Percentiles rank a stretch among this genome's conserved stretches.
phyloP scores from a whole-genome alignment of 768 basidiomycete species.

The Coprinopsis marcescibilis region DNA sequence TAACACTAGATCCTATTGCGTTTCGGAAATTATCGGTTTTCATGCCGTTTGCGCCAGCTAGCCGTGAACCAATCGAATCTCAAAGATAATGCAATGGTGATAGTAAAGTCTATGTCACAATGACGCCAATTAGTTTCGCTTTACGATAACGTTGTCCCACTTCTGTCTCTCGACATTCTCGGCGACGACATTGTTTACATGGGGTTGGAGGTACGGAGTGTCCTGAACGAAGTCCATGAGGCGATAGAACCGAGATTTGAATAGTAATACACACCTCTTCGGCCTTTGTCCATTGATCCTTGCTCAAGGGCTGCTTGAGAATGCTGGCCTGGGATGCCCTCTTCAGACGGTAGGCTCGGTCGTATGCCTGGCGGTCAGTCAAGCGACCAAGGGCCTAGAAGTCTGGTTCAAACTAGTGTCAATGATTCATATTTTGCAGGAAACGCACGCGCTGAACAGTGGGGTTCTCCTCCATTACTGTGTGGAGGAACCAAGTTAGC shows the following conservation, averaged over 20 bases:
- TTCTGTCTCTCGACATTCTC: constrained; percentile 72
- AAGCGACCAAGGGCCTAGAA: constrained; percentile 78
- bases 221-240: constrained; percentile 49
- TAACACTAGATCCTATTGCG: background rate
- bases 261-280: constrained; percentile 52
- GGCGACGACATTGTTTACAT: constrained; percentile 62
- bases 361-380: constrained; percentile 74
- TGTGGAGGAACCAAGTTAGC: constrained; percentile 18
- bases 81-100: background rate
- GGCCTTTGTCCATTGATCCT: constrained; percentile 71
- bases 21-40: too few species aligned
- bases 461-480: constrained; percentile 71
- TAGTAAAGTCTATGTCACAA: background rate
- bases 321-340: constrained; percentile 75
- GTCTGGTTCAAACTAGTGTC: background rate
- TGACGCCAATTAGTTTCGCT: constrained; percentile 46
- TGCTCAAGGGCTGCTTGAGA: constrained; percentile 73
- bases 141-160: constrained; percentile 78
- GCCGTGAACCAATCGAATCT: too few species aligned
- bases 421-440: background rate
- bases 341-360: constrained; percentile 87
- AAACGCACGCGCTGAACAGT: constrained; percentile 66
- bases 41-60: too few species aligned
- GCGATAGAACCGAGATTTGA: background rate
- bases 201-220: constrained; percentile 78